These are phyloP conservation scores for Fragosphaeria purpurea DNA, from an alignment of 2,329 filamentous ascomycete species.

Conservation along the genomic window DNA sequence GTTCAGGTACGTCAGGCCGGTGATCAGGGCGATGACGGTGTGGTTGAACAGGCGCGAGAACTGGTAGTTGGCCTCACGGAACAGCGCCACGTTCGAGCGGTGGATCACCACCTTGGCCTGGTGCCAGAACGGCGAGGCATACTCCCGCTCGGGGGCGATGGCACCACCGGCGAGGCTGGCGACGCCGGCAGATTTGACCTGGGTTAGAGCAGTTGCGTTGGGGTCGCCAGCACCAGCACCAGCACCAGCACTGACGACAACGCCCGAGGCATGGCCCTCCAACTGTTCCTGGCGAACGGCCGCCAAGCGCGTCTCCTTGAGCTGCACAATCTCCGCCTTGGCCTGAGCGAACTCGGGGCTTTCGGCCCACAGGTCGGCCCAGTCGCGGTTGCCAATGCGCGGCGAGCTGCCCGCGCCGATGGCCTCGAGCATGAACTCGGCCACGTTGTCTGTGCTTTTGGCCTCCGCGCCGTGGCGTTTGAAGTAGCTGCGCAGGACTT, in stretches of 20 bases:
- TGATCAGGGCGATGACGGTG: conserved; percentile 65
- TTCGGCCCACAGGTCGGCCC: conserved; percentile 69
- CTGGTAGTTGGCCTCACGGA: conserved; percentile 79
- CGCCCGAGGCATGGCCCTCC: neutral
- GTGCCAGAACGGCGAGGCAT: conserved; percentile 67
- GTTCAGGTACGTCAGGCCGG: conserved; percentile 69
- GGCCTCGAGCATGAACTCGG: conserved; percentile 79
- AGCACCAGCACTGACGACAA: too few species aligned
- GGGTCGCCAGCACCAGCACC: conserved; percentile 12
- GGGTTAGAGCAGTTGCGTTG: conserved; percentile 1
- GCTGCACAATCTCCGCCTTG: conserved; percentile 55
- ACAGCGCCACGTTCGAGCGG: conserved; percentile 70
- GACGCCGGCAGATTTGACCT: conserved; percentile 18
- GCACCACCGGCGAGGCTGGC: conserved; percentile 17
- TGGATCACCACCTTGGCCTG: conserved; percentile 67
- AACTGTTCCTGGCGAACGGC: conserved; percentile 13
- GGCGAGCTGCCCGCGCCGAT: conserved; percentile 66
- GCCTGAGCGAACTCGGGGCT: conserved; percentile 58
- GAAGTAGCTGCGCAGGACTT: conserved; percentile 56
- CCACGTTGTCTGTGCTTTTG: conserved; percentile 45
- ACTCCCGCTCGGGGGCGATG: conserved; percentile 54
- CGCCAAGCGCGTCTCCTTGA: conserved; percentile 50
- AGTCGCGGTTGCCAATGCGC: conserved; percentile 64
- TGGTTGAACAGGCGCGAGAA: conserved; percentile 85
- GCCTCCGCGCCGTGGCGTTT: conserved; percentile 50